Base-by-base conservation (phyloP, 2,329 filamentous ascomycete species). In the Pseudopyrenochaeta lycopersici region DNA sequence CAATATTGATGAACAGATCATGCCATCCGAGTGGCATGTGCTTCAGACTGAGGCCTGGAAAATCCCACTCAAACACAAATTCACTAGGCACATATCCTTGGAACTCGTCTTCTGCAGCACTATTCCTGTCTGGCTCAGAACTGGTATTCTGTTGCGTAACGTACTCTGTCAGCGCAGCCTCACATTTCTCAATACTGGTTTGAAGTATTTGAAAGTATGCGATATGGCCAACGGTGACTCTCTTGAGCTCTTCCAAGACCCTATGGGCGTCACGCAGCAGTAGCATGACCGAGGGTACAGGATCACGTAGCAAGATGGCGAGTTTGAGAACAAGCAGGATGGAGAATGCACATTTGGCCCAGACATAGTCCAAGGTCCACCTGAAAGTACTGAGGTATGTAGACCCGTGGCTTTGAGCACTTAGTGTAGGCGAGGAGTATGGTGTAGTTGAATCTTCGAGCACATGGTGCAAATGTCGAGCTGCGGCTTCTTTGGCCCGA, bases 301-400 rank as follows among this genome's bases (percentile, higher is more conserved):
- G 66, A 7, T 82, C 79, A 0, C 79, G 79, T 0, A 85, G 70
- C 1, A 85, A 73, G 0, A 81, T 77, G 0, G 81, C 79, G 3
- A 85, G 72, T 51, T 83, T 84, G 2, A 85, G 76, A 1, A 85
- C 76, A 1, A 86, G 73, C 1, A 85, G 70, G 39, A 85, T 82
- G n/a, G 81, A 84, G 55, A 85, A 85, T 0, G 82, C 82, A 45
- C 81, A 82, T 63, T 85, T 85, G 0, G 82, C 83, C 82, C 83
- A 85, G 17, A 85, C 82, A 53, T 85, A 85, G 49, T 85, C 82
- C 77, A 84, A 83, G 0, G 82, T 82, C 58, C 81, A 85, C 27
- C 77, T 78, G 30, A 85, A 77, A 14, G 80, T 81, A 12, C 74
- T 77, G 7, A 85, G 77, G 58, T 85, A 85, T 1, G 63, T 57